Base-by-base conservation (phyloP, 73 alveolate species). In the Paramecium caudatum region DNA sequence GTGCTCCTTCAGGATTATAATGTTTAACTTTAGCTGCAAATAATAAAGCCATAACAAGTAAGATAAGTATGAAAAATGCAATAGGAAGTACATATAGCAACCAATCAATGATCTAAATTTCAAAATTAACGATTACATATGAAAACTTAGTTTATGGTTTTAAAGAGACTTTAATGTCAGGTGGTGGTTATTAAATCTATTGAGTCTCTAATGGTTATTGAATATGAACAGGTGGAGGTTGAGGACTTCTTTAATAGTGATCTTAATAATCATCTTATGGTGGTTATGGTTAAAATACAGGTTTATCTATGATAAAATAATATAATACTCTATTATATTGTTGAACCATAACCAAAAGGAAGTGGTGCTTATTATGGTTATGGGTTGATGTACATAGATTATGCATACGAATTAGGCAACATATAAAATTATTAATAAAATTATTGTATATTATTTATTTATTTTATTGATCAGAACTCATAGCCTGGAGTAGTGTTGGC, bases 401-500 rank as follows among this genome's bases (percentile, higher is more conserved):
- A 25, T 37, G 30, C 80, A 12, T 55, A 55, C 8, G 80, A 55
- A 55, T 55, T 55, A 25, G 80, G 80, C 10, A 55, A 23, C 80
- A 55, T 55, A 10, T 37, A 55, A 27, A 19, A 55, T 27, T 55
- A 37, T 27, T 27, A 55, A 55, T 55, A 55, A 55, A 55, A 55
- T 19, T 43, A 55, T 27, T 55, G 30, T 27, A n/a, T n/a, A n/a
- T n/a, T n/a, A n/a, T n/a, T n/a, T n/a, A n/a, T n/a, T 41, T 8
- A 8, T 41, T n/a, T 25, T 68, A 32, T 8, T 68, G 50, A 25
- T 74, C 88, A 74, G 93, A 62, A 86, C 25, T 33, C 16, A 45
- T 86, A 86, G 41, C 85, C 93, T 41, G 93, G 93, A 33, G 82
- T 78, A 23, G 93, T 62, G 80, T 86, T 86, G 46, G 93, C 93